A percentile compares a stretch with the other conserved stretches of the same genome.
Evolutionary conservation across 805 yeast genomes (phyloP).

Genomic region (Candida insectalens): DNA sequence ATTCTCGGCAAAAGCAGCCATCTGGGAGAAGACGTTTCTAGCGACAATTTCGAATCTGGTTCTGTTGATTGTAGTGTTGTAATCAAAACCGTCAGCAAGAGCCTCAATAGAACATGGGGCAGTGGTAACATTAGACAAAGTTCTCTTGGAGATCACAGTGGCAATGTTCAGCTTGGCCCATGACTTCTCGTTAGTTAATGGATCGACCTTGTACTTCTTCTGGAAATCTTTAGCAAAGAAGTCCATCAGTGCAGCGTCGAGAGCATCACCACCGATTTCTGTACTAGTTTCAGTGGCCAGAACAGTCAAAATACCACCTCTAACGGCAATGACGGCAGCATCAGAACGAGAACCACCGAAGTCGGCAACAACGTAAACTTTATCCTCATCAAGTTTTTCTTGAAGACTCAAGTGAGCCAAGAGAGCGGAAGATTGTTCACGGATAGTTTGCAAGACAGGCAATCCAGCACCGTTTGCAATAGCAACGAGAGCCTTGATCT

Average conservation of each 20-base stretch:
- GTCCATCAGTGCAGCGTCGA: conserved; percentile 74
- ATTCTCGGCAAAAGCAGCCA: conserved; percentile 66
- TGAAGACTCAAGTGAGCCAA: conserved; percentile 62
- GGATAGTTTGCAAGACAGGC: conserved; percentile 75
- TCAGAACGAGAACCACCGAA: conserved; percentile 95
- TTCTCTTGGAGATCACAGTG: conserved; percentile 77
- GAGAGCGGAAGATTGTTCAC: conserved; percentile 88
- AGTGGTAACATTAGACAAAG: conserved; percentile 79
- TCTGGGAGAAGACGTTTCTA: conserved; percentile 65
- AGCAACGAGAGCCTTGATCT: conserved; percentile 51
- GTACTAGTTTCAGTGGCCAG: conserved; percentile 77
- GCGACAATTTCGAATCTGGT: conserved; percentile 85
- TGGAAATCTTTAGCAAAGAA: conserved; percentile 89
- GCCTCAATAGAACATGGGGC: conserved; percentile 93
- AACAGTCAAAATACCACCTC: conserved; percentile 90
- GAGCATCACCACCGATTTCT: conserved; percentile 78
- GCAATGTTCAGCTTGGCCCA: conserved; percentile 82
- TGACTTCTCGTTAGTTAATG: conserved; percentile 73
- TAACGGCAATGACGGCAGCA: conserved; percentile 84
- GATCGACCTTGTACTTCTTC: conserved; percentile 75
- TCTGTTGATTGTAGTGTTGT: conserved; percentile 88
- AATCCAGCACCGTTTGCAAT: conserved; percentile 67
- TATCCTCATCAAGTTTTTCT: conserved; percentile 47
- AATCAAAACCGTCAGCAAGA: conserved; percentile 88
- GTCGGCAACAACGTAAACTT: conserved; percentile 85